Base-by-base conservation (phyloP, 2,329 filamentous ascomycete species). In the Thielaviopsis populi region DNA sequence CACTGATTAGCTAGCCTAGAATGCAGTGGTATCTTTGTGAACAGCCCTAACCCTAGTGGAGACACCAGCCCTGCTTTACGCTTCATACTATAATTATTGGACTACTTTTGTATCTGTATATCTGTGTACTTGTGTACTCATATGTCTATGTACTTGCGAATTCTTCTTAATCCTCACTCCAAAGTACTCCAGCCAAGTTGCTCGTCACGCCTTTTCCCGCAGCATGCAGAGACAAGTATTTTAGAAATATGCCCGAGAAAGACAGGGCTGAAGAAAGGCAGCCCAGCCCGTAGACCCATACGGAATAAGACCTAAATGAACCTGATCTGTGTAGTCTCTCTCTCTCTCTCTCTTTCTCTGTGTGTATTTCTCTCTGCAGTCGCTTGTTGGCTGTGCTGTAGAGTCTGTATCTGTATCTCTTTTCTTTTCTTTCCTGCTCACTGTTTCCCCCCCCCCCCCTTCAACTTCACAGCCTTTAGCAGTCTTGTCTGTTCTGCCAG, bases 301-400 rank as follows among this genome's bases (percentile, higher is more conserved):
- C 19, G 24, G 22, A 10, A 22, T 17, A 13, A 22, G 8, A 19
- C 46, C 46, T 10, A 27, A 24, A 8, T 37, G 46, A 15, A 10
- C 22, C 46, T 24, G n/a, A 19, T 22, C 46, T 22, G n/a, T 24
- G 17, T n/a, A n/a, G n/a, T n/a, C n/a, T n/a, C n/a, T n/a, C 63
- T 63, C 54, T 54, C 63, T 48, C 59, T 62, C 2, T 27, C 8
- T 5, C 13, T 7, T 50, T 27, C 11, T 22, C 5, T 50, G 19
- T 50, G 46, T 50, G 19, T 24, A 50, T 56, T 40, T 33, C 68
- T 67, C 66, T n/a, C n/a, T n/a, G n/a, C n/a, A n/a, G n/a, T n/a
- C n/a, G n/a, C n/a, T 67, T 63, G 63, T 68, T 68, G 66, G 67
- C 61, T 59, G 66, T 33, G 53, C 24, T 8, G 5, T 4, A 37